Percentiles rank a stretch among this genome's conserved stretches.
Conservation (phyloP, 2,329 filamentous ascomycete species). For the Triangularia verruculosa region DNA sequence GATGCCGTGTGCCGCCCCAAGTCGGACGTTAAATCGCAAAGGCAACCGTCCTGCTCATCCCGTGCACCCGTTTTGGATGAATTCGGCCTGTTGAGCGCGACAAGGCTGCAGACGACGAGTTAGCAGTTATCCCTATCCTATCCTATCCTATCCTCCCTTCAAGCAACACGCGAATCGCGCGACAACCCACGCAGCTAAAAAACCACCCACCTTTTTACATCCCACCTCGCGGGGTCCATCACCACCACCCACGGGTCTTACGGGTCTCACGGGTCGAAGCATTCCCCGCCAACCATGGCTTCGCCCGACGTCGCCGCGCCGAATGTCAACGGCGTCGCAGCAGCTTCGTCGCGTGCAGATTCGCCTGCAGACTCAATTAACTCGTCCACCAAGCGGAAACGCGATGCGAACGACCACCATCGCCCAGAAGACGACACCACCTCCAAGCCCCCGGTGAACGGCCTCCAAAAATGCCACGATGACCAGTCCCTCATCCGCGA, state of each 20-base stretch:
- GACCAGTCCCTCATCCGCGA: slow-evolving; percentile 40
- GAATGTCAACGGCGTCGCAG: slow-evolving; percentile 16
- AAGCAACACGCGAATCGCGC: slow-evolving; percentile 32
- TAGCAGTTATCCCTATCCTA: slow-evolving; percentile 27
- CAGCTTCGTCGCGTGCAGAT: slow-evolving; percentile 29
- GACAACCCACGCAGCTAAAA: slow-evolving; percentile 23
- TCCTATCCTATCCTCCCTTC: slow-evolving; percentile 20
- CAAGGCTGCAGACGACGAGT: slow-evolving; percentile 17
- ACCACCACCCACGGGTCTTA: too few relatives aligned
- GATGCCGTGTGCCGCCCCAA: slow-evolving; percentile 17
- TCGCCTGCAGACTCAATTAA: slow-evolving; percentile 30
- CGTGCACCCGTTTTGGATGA: slow-evolving; percentile 27
- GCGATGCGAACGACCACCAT: slow-evolving; percentile 44
- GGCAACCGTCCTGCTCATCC: slow-evolving; percentile 15
- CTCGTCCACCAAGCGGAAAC: slow-evolving; percentile 53
- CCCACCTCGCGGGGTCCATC: slow-evolving; percentile 15
- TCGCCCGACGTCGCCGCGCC: slow-evolving; percentile 21
- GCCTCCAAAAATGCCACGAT: slow-evolving; percentile 28
- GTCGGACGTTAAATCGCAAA: slow-evolving; percentile 11
- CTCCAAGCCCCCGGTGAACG: slow-evolving; percentile 30
- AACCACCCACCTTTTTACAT: slow-evolving; percentile 11
- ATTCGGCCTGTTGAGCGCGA: slow-evolving; percentile 14
- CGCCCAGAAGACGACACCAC: slow-evolving; percentile 28
- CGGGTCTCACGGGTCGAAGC: slow-evolving; percentile 14
- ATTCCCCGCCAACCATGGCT: slow-evolving; percentile 31